phyloP scores from a whole-genome alignment of 2,329 filamentous ascomycete genomes.

The Gliomastix tumulicola region DNA sequence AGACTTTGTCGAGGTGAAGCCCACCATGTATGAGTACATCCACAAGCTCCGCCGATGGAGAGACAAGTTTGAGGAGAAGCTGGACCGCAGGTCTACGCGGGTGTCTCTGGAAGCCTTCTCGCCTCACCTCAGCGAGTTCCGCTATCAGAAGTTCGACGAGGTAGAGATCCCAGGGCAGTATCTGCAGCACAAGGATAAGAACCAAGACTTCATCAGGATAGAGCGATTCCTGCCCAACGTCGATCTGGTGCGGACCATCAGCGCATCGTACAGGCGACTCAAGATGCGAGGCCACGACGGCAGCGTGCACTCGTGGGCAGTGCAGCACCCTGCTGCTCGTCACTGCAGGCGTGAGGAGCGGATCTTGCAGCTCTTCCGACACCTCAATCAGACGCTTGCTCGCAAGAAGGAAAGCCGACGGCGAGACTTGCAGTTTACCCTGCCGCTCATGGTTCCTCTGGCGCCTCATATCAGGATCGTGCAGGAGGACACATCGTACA shows the following conservation, averaged over 20 bases:
- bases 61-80: constrained; percentile 95
- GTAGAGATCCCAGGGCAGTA: constrained; percentile 98
- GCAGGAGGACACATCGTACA: constrained; percentile 90
- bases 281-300: constrained; percentile 97
- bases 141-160: constrained; percentile 97
- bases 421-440: constrained; percentile 90
- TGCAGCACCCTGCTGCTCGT: constrained; percentile 89
- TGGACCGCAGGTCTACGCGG: constrained; percentile 72
- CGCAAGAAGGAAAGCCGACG: constrained; percentile 94
- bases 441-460: constrained; percentile 91
- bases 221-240: constrained; percentile 95
- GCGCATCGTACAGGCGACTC: constrained; percentile 83
- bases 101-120: constrained; percentile 80
- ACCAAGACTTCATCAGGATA: constrained; percentile 95
- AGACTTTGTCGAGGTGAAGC: constrained; percentile 94
- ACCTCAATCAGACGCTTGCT: constrained; percentile 86
- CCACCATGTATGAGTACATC: constrained; percentile 98
- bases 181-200: constrained; percentile 95
- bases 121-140: constrained; percentile 89
- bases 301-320: constrained; percentile 91
- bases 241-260: constrained; percentile 84
- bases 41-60: constrained; percentile 94
- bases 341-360: constrained; percentile 92
- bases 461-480: constrained; percentile 93
- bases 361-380: constrained; percentile 92